These are phyloP conservation scores for Pelargonium cotyledonis DNA, from an alignment of 441 rosid species.

Conservation along the genomic window DNA sequence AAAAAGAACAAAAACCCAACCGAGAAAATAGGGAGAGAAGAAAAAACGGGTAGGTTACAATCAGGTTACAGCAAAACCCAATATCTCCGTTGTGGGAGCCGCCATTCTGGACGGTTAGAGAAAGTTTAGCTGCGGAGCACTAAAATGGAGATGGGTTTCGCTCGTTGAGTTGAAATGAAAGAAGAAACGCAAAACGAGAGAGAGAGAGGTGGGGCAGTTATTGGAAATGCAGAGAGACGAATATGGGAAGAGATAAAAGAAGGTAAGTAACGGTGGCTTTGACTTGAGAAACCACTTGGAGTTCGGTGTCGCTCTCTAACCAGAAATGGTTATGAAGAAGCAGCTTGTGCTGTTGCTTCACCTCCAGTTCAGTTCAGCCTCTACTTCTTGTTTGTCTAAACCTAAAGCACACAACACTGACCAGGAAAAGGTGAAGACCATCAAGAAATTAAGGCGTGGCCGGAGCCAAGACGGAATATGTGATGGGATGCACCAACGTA, in stretches of 20 bases:
- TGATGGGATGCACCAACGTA: too few relatives aligned
- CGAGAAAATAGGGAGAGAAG: constrained; percentile 4
- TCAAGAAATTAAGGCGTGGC: too few relatives aligned
- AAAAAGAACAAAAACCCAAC: constrained; percentile 4
- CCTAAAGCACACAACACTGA: too few relatives aligned
- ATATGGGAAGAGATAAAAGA: background rate
- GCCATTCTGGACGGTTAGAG: constrained; percentile 14
- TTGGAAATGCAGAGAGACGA: constrained; percentile 1
- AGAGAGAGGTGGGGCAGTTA: constrained; percentile 3
- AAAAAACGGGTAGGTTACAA: background rate
- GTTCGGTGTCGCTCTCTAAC: background rate
- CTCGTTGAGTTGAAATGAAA: background rate
- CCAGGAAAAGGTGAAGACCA: too few relatives aligned
- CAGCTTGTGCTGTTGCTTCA: background rate
- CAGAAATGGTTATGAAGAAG: background rate
- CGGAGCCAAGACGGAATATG: too few relatives aligned
- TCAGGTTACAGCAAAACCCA: constrained; percentile 20
- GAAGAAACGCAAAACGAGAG: background rate
- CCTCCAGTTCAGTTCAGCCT: background rate
- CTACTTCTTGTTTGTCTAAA: too few relatives aligned
- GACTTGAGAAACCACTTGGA: constrained; percentile 19
- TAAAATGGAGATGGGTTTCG: background rate
- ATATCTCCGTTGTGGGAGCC: constrained; percentile 15
- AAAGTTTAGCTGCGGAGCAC: background rate
- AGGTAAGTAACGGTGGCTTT: constrained; percentile 25